Evolutionary conservation across 805 yeast genomes (phyloP).

Genomic region (Wickerhamiella allomyrinae): DNA sequence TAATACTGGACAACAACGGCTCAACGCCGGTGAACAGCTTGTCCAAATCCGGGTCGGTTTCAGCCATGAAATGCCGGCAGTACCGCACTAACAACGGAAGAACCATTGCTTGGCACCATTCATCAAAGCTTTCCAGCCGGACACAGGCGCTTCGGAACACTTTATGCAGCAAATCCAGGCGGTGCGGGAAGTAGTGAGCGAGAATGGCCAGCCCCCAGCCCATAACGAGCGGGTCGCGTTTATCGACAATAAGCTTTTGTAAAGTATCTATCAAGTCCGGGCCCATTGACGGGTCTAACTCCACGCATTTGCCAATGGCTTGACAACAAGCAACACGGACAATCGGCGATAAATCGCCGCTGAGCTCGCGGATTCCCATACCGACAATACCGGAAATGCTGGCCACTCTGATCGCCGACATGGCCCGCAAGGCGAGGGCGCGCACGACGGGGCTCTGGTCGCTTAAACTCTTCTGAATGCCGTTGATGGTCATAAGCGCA

Average conservation of each 20-base stretch:
- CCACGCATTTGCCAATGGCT: conserved; percentile 48
- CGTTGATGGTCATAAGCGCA: conserved; percentile 79
- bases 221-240: conserved; percentile 47
- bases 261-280: conserved; percentile 39
- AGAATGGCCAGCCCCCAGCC: conserved; percentile 51
- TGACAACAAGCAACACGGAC: conserved; percentile 73
- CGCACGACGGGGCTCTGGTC: conserved; percentile 59
- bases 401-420: conserved; percentile 71
- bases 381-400: conserved; percentile 69
- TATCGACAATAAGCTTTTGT: conserved; percentile 45
- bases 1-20: conserved; percentile 35
- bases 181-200: conserved; percentile 38
- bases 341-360: conserved; percentile 55
- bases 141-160: conserved; percentile 46
- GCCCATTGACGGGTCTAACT: conserved; percentile 30
- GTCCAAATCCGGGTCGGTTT: conserved; percentile 42
- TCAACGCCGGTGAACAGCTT: conserved; percentile 37
- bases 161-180: conserved; percentile 56
- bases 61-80: conserved; percentile 43
- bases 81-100: conserved; percentile 57
- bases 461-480: conserved; percentile 69
- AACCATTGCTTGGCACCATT: conserved; percentile 50
- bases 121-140: conserved; percentile 42
- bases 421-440: conserved; percentile 59
- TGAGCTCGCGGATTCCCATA: conserved; percentile 54